Percentiles rank a stretch among this genome's conserved stretches.
phyloP scores from a whole-genome alignment of 345 rosid genomes.

The Eucalyptus cloeziana region DNA sequence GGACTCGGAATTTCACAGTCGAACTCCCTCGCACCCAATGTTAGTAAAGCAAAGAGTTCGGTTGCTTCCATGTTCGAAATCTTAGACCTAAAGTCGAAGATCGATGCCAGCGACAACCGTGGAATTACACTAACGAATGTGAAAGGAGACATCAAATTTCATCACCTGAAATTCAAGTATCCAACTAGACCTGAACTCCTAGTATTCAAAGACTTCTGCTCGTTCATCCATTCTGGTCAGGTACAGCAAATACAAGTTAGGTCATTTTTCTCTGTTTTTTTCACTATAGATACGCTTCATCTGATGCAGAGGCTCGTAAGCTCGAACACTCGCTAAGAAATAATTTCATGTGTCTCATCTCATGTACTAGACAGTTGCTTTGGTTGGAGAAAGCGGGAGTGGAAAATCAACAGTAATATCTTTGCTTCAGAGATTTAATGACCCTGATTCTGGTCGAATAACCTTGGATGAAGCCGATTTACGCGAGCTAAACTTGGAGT shows the following conservation, averaged over 20 bases:
- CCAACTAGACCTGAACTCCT: slow-evolving; percentile 25
- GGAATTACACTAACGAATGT: slow-evolving; percentile 7
- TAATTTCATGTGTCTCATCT: neutral
- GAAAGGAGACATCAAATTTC: slow-evolving; percentile 13
- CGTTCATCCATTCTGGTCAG: slow-evolving; percentile 22
- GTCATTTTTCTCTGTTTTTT: neutral
- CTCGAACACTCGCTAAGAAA: neutral
- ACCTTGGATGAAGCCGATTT: slow-evolving; percentile 21
- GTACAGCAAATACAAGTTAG: neutral
- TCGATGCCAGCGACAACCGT: slow-evolving; percentile 1
- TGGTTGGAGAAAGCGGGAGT: slow-evolving; percentile 39
- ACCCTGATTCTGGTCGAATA: slow-evolving; percentile 23
- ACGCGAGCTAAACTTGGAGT: slow-evolving; percentile 7
- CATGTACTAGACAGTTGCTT: slow-evolving; percentile 15
- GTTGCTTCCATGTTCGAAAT: slow-evolving; percentile 20
- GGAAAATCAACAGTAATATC: slow-evolving; percentile 22
- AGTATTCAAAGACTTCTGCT: slow-evolving; percentile 8
- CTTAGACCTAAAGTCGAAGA: slow-evolving; percentile 10
- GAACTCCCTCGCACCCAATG: slow-evolving; percentile 10
- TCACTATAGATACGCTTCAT: neutral
- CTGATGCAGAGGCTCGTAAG: neutral
- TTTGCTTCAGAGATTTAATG: slow-evolving; percentile 21
- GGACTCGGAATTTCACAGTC: slow-evolving; percentile 17
- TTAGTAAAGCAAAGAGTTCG: slow-evolving; percentile 7
- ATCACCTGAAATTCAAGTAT: slow-evolving; percentile 13